Evolutionary conservation across 2,329 filamentous ascomycete genomes (phyloP).

Genomic region (Microdochium bolleyi): DNA sequence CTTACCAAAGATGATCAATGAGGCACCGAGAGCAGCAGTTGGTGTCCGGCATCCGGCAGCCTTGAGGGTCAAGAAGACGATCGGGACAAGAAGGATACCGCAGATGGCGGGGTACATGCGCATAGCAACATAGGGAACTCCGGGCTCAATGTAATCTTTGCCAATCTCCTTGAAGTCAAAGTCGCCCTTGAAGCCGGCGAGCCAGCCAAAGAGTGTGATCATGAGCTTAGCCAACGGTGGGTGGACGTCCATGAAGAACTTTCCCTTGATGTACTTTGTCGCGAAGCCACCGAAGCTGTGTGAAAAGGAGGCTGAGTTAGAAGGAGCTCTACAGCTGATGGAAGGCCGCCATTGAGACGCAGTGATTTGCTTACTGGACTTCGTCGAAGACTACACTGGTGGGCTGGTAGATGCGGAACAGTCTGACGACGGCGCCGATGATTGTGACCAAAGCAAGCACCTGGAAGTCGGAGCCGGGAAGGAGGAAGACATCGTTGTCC

Average conservation of each 20-base stretch:
- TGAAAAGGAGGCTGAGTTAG: not conserved
- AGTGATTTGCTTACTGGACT: constrained; percentile 69
- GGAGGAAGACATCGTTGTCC: constrained; percentile 86
- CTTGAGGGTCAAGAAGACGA: constrained; percentile 92
- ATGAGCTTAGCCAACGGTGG: constrained; percentile 94
- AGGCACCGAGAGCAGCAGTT: constrained; percentile 75
- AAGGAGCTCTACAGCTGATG: not conserved
- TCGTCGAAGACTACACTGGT: constrained; percentile 97
- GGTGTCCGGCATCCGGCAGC: constrained; percentile 80
- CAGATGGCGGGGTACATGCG: constrained; percentile 84
- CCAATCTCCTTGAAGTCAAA: constrained; percentile 99
- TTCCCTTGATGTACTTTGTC: constrained; percentile 98
- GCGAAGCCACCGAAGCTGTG: constrained; percentile 92
- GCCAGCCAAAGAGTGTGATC: constrained; percentile 88
- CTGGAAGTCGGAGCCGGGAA: constrained; percentile 79
- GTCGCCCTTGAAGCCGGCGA: constrained; percentile 88
- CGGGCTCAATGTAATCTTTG: constrained; percentile 93
- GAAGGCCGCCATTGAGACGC: constrained; percentile 8
- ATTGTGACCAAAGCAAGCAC: constrained; percentile 65
- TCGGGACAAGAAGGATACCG: constrained; percentile 80
- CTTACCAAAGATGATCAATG: constrained; percentile 68
- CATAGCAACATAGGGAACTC: constrained; percentile 97
- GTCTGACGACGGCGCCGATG: constrained; percentile 68
- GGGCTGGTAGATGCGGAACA: constrained; percentile 95
- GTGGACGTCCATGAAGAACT: constrained; percentile 99